Base-by-base conservation (phyloP, 495 filamentous ascomycete species). In the Aspergillus sparsus region DNA sequence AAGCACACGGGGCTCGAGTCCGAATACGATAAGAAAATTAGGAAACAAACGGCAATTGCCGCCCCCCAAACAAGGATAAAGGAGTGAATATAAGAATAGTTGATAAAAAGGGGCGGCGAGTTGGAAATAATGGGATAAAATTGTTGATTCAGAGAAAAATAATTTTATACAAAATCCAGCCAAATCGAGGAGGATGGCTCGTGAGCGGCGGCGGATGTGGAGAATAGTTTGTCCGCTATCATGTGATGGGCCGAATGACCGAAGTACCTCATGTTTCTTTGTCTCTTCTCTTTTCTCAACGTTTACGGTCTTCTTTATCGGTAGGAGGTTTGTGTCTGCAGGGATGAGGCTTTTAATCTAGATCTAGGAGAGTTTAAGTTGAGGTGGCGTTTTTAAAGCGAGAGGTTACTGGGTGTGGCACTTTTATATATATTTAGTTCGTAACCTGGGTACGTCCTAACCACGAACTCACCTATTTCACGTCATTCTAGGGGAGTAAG, bases 111-210 rank as follows among this genome's bases (percentile, higher is more conserved):
- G 58, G 46, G 42, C 49, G 50, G 46, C 41, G n/a, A 27, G 11
- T n/a, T n/a, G 10, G 47, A 15, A 46, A 12, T 58, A 18, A 27
- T 18, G 32, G 13, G 44, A 33, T 6, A 15, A 13, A 47, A 27
- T 18, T 31, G 15, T 12, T 41, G 34, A 35, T 6, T 34, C 11
- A 31, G 32, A 27, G 31, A 32, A 57, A 52, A 54, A 12, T 54
- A 39, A 60, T 54, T 37, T 50, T 60, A 60, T 60, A 60, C 58
- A 60, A 41, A 60, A 53, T 11, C 32, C 15, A 31, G 11, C 36
- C 52, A 54, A 21, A 42, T 12, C 16, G 35, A 16, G 18, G 52
- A 35, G 4, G 15, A 36, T 12, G 21, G 11, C 49, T 51, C 49
- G 49, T 47, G 49, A 32, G 21, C 21, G 10, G 21, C 21, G 10